Evolutionary conservation across 148 eudicot genomes (phyloP).

Genomic region (Dianthus caryophyllus): DNA sequence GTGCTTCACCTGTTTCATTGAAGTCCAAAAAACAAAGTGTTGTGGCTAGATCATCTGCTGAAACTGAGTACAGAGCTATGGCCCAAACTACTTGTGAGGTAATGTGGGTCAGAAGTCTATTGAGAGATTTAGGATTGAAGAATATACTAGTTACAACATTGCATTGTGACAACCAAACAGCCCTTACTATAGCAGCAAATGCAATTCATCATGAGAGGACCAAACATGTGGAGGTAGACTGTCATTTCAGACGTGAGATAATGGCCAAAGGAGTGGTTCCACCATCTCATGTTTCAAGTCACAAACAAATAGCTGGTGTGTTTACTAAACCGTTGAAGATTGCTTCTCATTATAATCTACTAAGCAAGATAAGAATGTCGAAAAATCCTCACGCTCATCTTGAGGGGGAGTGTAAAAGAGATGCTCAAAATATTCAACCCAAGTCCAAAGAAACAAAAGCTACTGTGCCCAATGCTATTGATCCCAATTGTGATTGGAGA

Average conservation of each 20-base stretch:
- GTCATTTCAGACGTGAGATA: neutral
- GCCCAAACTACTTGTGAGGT: too few species aligned
- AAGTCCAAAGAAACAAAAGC: too few species aligned
- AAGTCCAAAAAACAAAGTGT: too few species aligned
- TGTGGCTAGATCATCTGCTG: too few species aligned
- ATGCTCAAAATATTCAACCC: too few species aligned
- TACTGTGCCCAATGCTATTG: too few species aligned
- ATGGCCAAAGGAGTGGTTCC: neutral
- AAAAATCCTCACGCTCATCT: neutral
- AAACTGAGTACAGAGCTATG: too few species aligned
- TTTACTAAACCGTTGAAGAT: neutral
- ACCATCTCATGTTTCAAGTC: neutral
- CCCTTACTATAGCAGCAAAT: neutral
- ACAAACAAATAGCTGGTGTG: neutral
- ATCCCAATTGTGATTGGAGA: too few species aligned
- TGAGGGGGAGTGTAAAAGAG: constrained; percentile 8
- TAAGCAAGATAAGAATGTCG: constrained; percentile 1
- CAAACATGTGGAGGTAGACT: constrained; percentile 4
- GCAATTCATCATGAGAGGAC: neutral
- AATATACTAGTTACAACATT: too few species aligned
- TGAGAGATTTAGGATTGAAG: too few species aligned
- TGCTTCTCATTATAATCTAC: neutral
- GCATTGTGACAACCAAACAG: constrained; percentile 12
- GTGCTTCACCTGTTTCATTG: too few species aligned
- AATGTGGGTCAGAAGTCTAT: too few species aligned